Evolutionary conservation across 306 rosid species (phyloP).

Genomic region (Hippophae tibetana): DNA sequence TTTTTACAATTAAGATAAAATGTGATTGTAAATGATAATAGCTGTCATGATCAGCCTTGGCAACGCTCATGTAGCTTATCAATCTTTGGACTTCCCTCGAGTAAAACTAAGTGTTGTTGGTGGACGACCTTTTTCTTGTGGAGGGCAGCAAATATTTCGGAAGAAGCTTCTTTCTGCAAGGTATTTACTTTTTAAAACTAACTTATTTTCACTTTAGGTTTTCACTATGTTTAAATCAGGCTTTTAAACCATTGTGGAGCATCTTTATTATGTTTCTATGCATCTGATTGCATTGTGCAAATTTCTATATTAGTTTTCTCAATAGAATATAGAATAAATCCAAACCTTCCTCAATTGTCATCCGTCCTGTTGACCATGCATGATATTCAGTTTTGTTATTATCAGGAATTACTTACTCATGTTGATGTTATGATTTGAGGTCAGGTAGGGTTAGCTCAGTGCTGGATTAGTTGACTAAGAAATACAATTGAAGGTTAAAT

Average conservation of each 20-base stretch:
- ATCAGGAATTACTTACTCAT: no score
- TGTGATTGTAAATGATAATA: constrained; percentile 19
- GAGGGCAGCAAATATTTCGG: constrained; percentile 54
- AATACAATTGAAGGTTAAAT: no score
- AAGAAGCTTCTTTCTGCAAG: constrained; percentile 65
- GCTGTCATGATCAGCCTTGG: constrained; percentile 60
- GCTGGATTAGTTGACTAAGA: no score
- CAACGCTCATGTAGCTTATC: constrained; percentile 67
- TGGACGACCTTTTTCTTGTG: constrained; percentile 83
- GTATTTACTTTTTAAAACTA: constrained; percentile 18
- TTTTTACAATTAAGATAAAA: constrained; percentile 6
- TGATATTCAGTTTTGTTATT: no score
- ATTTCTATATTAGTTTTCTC: neutral
- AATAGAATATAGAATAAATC: neutral
- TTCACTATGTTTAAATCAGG: neutral
- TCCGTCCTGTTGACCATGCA: no score
- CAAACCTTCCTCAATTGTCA: no score
- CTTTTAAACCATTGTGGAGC: no score
- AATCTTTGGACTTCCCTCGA: constrained; percentile 53
- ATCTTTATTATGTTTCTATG: neutral
- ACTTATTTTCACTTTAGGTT: neutral
- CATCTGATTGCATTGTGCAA: neutral
- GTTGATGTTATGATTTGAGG: no score
- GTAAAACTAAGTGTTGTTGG: constrained; percentile 74
- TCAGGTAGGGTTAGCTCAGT: no score